Base-by-base conservation (phyloP, 192 early-diverging fungal species). In the Ambispora gerdemannii region DNA sequence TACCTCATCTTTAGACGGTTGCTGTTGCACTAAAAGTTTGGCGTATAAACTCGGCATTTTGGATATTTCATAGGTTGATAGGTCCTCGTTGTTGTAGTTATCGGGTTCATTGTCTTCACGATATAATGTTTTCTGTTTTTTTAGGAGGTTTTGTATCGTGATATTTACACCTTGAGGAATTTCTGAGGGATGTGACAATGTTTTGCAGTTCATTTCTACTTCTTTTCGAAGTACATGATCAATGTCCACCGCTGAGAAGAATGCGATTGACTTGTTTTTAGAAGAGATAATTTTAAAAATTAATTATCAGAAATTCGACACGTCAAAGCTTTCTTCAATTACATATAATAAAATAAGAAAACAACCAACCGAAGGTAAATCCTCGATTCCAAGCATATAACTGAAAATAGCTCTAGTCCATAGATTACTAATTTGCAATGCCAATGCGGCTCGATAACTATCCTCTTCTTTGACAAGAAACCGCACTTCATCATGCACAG, bases 221-320 rank as follows among this genome's bases (percentile, higher is more conserved):
- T 97, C 97, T 72, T 98, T 98, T 27, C 96, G 86, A 64, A 98
- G 76, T 7, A 90, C 90, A 69, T 88, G 88, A 74, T 98, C 97
- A 50, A 98, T 80, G 75, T 98, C 96, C 25, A 98, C 90, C 8
- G 88, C 82, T 1, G 96, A 97, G 74, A 98, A 98, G 76, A 98
- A 98, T 0, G 92, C 93, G 31, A 94, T 89, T 56, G 86, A 88
- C 86, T 90, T 66, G 27, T 28, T 10, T 15, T 6, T 6, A 43
- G 17, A 15, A 6, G 32, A 49, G 60, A 31, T 1, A 31, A 27
- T 1, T 11, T 24, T 8, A 22, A 50, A 50, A 30, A 63, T 47
- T 10, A 22, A n/a, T 67, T 38, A n/a, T n/a, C n/a, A n/a, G n/a
- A n/a, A n/a, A n/a, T n/a, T n/a, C n/a, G n/a, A n/a, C n/a, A n/a